Evolutionary conservation across 805 yeast genomes (phyloP).

Genomic region (Ogataea wickerhamii): DNA sequence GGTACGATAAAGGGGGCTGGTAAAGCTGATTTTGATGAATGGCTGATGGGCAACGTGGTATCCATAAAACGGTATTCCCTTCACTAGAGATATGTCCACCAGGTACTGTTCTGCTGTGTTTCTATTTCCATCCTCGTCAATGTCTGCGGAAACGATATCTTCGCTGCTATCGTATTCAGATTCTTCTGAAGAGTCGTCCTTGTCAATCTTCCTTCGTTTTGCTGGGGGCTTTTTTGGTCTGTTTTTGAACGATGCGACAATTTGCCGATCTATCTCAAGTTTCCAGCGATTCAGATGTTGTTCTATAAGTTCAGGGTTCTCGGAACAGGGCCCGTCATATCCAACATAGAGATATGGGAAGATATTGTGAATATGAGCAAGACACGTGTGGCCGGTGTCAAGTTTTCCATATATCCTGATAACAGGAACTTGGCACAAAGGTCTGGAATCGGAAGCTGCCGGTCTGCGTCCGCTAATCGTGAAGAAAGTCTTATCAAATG

Average conservation of each 20-base stretch:
- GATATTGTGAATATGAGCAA: conserved; percentile 77
- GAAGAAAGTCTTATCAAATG: conserved; percentile 44
- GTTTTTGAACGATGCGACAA: conserved; percentile 36
- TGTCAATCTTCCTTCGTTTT: conserved; percentile 4
- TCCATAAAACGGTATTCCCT: conserved; percentile 83
- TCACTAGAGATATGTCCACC: conserved; percentile 60
- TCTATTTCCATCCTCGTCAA: conserved; percentile 11
- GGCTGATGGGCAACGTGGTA: conserved; percentile 61
- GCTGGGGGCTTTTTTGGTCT: conserved; percentile 4
- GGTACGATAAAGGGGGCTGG: conserved; percentile 57
- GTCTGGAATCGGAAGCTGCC: conserved; percentile 8
- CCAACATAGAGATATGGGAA: conserved; percentile 78
- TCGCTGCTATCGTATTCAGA: conserved; percentile 8
- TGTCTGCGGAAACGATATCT: conserved; percentile 7
- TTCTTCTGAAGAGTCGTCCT: conserved; percentile 5
- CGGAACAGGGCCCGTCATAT: conserved; percentile 41
- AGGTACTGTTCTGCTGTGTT: conserved; percentile 37
- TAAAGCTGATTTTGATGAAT: conserved; percentile 64
- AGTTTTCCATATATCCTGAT: conserved; percentile 73
- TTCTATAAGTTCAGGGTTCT: conserved; percentile 22
- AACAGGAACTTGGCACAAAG: conserved; percentile 59
- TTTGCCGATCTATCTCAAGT: conserved; percentile 40
- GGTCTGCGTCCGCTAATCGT: conserved; percentile 26
- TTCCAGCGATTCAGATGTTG: conserved; percentile 39
- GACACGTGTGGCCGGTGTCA: conserved; percentile 53